Conservation (phyloP, 2,329 filamentous ascomycete species). For the Pyrenophora seminiperda region DNA sequence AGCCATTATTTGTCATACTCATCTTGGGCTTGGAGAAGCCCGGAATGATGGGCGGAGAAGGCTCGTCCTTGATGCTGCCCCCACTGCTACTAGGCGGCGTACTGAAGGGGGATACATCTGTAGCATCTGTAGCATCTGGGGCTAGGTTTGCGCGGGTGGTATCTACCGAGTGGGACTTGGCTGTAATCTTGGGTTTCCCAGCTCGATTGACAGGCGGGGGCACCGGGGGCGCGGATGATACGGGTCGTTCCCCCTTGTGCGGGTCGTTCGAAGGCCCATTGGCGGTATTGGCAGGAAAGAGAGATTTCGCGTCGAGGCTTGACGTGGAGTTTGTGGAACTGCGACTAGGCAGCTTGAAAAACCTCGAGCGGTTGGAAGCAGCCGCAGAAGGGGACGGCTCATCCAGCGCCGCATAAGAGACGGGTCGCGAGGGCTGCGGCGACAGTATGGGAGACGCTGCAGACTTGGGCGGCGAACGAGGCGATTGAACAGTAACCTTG, state of each 20-base stretch:
- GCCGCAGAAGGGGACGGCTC: constrained; percentile 21
- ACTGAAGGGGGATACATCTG: constrained; percentile 75
- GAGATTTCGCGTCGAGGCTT: constrained; percentile 46
- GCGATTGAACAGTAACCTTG: constrained; percentile 71
- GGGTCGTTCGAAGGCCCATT: constrained; percentile 31
- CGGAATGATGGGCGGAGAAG: constrained; percentile 30
- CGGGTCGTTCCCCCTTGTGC: constrained; percentile 43
- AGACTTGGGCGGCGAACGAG: constrained; percentile 67
- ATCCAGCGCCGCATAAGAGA: constrained; percentile 34
- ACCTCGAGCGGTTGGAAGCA: constrained; percentile 29
- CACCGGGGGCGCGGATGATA: constrained; percentile 47
- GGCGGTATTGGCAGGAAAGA: constrained; percentile 23
- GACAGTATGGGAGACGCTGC: constrained; percentile 37
- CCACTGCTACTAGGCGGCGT: constrained; percentile 81
- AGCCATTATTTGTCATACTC: constrained; percentile 33
- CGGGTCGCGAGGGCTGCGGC: constrained; percentile 40
- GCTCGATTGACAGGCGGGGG: constrained; percentile 81
- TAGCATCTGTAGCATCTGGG: constrained; percentile 53
- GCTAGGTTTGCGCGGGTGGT: constrained; percentile 34
- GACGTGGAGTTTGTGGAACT: constrained; percentile 50
- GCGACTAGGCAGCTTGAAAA: constrained; percentile 49
- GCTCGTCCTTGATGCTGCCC: constrained; percentile 54
- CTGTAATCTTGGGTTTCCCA: constrained; percentile 73
- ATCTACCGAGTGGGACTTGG: constrained; percentile 50
- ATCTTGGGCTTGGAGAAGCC: constrained; percentile 32